These are phyloP conservation scores for Thielaviopsis cerberus DNA, from an alignment of 2,329 filamentous ascomycete species.

Conservation along the genomic window DNA sequence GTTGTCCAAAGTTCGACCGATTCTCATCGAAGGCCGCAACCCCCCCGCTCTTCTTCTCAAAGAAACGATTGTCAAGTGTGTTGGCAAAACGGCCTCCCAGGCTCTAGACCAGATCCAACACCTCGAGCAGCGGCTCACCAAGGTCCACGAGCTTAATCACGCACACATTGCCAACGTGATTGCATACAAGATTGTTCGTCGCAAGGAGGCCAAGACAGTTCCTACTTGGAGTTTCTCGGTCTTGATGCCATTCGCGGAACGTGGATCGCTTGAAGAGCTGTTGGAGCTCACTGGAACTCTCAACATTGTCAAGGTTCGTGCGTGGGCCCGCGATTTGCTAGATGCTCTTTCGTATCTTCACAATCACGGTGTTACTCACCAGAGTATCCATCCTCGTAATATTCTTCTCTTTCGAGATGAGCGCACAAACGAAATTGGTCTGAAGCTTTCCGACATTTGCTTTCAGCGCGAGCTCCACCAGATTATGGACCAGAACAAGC, in stretches of 20 bases:
- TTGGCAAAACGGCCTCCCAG: slow-evolving; percentile 37
- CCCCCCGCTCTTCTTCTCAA: slow-evolving; percentile 56
- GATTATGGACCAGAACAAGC: slow-evolving; percentile 34
- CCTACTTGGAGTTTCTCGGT: slow-evolving; percentile 53
- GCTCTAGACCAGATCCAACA: slow-evolving; percentile 60
- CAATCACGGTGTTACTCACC: slow-evolving; percentile 65
- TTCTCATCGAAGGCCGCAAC: slow-evolving; percentile 34
- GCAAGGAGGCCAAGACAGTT: slow-evolving; percentile 21
- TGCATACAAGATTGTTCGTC: slow-evolving; percentile 59
- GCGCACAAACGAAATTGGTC: slow-evolving; percentile 46
- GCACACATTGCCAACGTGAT: slow-evolving; percentile 61
- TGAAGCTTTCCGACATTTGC: slow-evolving; percentile 56
- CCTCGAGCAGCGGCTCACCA: slow-evolving; percentile 61
- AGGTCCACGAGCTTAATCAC: slow-evolving; percentile 50
- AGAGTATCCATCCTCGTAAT: slow-evolving; percentile 63
- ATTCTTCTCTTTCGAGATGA: slow-evolving; percentile 54
- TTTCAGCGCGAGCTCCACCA: slow-evolving; percentile 51
- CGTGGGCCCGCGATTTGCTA: slow-evolving; percentile 81
- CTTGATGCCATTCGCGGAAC: slow-evolving; percentile 59
- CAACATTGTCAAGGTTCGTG: slow-evolving; percentile 55
- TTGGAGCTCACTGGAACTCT: slow-evolving; percentile 62
- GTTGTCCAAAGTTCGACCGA: slow-evolving; percentile 54
- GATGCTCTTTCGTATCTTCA: slow-evolving; percentile 80
- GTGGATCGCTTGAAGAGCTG: slow-evolving; percentile 65
- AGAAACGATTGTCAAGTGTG: slow-evolving; percentile 41